Evolutionary conservation across 2,329 filamentous ascomycete species (phyloP).

Genomic region (Arthroderma uncinatum): DNA sequence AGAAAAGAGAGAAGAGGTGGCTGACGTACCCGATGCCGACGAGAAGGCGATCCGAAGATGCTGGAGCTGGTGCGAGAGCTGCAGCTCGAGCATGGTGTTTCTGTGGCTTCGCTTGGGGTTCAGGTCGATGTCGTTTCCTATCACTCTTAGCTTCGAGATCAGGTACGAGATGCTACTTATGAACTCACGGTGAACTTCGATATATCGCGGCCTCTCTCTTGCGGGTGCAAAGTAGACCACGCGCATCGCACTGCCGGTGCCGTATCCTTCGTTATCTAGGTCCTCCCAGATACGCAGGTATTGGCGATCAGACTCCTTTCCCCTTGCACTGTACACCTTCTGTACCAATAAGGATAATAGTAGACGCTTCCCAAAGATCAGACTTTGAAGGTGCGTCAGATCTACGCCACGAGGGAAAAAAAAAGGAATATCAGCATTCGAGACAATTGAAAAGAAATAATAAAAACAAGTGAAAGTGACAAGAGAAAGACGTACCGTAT

Average conservation of each 20-base stretch:
- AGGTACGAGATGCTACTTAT: not conserved
- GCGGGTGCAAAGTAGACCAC: constrained; percentile 9
- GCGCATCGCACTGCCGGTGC: not conserved
- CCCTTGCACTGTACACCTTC: constrained; percentile 10
- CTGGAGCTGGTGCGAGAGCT: not conserved
- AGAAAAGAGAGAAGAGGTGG: not conserved
- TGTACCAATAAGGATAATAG: constrained; percentile 8
- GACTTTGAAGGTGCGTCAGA: constrained; percentile 9
- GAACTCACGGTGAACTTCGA: constrained; percentile 11
- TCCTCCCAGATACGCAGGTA: constrained; percentile 12
- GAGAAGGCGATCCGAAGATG: not conserved
- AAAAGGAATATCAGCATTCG: no score
- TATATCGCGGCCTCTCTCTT: constrained; percentile 8
- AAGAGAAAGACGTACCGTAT: constrained; percentile 3
- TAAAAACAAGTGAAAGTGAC: not conserved
- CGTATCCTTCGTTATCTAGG: not conserved
- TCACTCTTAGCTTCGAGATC: not conserved
- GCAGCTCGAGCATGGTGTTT: not conserved
- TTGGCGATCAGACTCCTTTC: constrained; percentile 13
- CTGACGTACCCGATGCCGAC: not conserved
- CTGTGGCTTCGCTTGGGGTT: not conserved
- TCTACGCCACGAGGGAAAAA: constrained; percentile 10
- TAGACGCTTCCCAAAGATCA: constrained; percentile 13
- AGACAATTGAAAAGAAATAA: not conserved
- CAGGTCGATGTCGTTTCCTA: not conserved